Conservation (phyloP, 305 asterid genomes). For the Withania somnifera region DNA sequence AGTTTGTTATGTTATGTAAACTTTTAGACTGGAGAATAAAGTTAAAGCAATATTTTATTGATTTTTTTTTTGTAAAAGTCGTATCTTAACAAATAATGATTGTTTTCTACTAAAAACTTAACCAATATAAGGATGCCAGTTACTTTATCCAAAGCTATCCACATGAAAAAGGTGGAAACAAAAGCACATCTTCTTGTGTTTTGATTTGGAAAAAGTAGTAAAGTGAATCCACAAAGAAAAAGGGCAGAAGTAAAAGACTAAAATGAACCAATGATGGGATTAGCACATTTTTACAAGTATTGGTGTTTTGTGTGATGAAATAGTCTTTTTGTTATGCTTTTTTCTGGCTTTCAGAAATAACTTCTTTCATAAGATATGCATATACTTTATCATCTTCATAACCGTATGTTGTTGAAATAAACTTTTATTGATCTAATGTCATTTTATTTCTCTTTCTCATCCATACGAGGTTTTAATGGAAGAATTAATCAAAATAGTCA, state of each 20-base stretch:
- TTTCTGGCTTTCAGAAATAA: too few relatives aligned
- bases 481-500: neutral
- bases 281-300: neutral
- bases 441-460: neutral
- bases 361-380: too few relatives aligned
- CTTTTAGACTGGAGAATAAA: neutral
- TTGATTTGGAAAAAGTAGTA: neutral
- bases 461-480: neutral
- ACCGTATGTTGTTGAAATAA: neutral
- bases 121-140: neutral
- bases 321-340: neutral
- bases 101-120: neutral
- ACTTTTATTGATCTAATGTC: neutral
- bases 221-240: neutral
- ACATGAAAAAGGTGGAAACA: neutral
- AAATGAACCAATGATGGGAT: neutral
- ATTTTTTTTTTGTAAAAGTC: neutral
- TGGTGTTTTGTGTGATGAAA: neutral
- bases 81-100: neutral
- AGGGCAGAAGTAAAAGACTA: neutral
- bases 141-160: neutral
- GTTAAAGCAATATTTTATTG: neutral
- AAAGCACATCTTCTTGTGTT: neutral
- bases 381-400: too few relatives aligned
- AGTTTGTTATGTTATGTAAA: neutral